These are phyloP conservation scores for Carex myosuroides DNA, from an alignment of 176 grass and related monocot genomes.

Conservation along the genomic window DNA sequence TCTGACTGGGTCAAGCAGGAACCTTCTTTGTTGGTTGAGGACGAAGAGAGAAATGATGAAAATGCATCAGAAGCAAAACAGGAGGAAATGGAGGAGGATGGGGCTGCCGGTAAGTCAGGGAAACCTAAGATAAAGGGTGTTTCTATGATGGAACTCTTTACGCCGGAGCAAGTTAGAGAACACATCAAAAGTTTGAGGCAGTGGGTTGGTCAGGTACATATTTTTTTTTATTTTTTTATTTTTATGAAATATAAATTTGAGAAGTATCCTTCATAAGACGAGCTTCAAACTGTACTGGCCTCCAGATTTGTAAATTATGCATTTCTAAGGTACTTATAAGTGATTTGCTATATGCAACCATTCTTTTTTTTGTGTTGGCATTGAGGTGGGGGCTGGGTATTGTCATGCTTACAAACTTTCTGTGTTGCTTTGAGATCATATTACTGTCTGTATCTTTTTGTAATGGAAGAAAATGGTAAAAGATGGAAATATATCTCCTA, in stretches of 20 bases:
- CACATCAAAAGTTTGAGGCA: slow-evolving; percentile 86
- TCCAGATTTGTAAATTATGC: not conserved
- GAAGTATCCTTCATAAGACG: not conserved
- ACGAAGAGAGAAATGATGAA: slow-evolving; percentile 36
- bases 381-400: not conserved
- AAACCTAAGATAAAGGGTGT: slow-evolving; percentile 99
- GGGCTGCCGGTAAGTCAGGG: slow-evolving; percentile 66
- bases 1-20: slow-evolving; percentile 78
- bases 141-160: slow-evolving; percentile 95
- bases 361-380: not conserved
- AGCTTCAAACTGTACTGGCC: slow-evolving; percentile 7
- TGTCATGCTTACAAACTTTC: not conserved
- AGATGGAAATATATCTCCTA: not conserved
- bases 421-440: not conserved
- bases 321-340: not conserved
- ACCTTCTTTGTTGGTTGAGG: slow-evolving; percentile 35
- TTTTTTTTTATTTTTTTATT: slow-evolving; percentile 3
- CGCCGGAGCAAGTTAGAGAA: slow-evolving; percentile 84
- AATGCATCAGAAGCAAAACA: slow-evolving; percentile 55
- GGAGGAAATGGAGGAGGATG: slow-evolving; percentile 54
- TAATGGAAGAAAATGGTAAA: not conserved
- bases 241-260: slow-evolving; percentile 15
- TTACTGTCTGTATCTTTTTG: not conserved
- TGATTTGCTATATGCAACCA: not conserved
- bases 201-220: slow-evolving; percentile 94